Evolutionary conservation across 2,329 filamentous ascomycete species (phyloP), one percentile per base, ranked within the genome.

Genomic region (Bipolaris zeicola): DNA sequence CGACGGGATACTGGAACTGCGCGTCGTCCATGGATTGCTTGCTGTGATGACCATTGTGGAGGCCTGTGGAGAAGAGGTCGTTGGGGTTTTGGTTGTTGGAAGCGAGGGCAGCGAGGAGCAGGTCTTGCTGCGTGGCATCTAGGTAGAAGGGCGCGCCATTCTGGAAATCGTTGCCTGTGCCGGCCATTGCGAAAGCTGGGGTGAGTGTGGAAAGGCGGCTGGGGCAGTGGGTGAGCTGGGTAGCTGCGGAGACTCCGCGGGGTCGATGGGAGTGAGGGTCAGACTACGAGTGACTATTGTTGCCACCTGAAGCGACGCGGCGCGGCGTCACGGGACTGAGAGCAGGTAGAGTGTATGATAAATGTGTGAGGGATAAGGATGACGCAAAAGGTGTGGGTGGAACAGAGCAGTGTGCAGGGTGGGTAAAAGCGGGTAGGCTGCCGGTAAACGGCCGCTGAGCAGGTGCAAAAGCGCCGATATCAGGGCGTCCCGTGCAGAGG

Each of bases 51-150:
- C 57, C 59, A 53, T 50, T 55, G 42, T 69, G 62, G 3, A 67
- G 33, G 41, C 58, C 61, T 2, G 65, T 28, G 3, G 68, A 63
- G 52, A 71, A 72, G 18, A 76, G 57, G 42, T 70, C 65, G 49
- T 68, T 66, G 11, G 66, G 63, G 50, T 69, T 68, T 58, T 72
- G 73, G 61, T 74, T 80, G 72, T 79, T 79, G 24, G 80, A 81
- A 34, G 75, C 75, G 54, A 83, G 71, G 14, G 80, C 80, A 38
- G 79, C 79, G 14, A 81, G 69, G 13, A 82, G 74, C 8, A 82
- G 75, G 60, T 80, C 76, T 66, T 81, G 79, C 63, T 83, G 79
- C 42, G 76, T 76, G 34, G 74, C 68, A 45, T 79, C 78, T 48
- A 82, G 78, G 57, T 80, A 80, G 61, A 73, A 75, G 31, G 72